Conservation (phyloP, 306 rosid species). For the Castanea sativa region DNA sequence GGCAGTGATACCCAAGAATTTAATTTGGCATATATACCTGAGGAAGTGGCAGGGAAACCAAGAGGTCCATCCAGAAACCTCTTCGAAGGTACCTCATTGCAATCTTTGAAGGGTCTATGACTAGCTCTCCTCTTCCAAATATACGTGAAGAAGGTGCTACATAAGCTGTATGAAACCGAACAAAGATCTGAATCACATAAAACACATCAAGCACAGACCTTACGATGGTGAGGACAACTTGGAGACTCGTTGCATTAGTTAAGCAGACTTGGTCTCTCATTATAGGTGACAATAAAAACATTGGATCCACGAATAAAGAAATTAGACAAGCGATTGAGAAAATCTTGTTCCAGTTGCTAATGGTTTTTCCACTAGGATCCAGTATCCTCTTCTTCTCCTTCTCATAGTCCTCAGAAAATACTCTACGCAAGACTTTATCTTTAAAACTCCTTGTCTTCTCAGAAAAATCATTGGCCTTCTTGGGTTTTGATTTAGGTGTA, state of each 20-base stretch:
- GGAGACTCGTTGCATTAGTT: too few species aligned
- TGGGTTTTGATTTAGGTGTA: too few species aligned
- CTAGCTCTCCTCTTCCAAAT: slow-evolving; percentile 63
- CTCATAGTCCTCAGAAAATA: slow-evolving; percentile 55
- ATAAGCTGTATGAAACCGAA: slow-evolving; percentile 51
- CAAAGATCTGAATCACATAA: slow-evolving; percentile 31
- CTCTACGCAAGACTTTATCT: slow-evolving; percentile 44
- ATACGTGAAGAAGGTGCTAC: slow-evolving; percentile 58
- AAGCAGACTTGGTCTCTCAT: not conserved
- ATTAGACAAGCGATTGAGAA: slow-evolving; percentile 44
- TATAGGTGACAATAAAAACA: slow-evolving; percentile 45
- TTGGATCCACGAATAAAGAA: slow-evolving; percentile 55
- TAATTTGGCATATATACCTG: slow-evolving; percentile 16
- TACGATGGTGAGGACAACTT: too few species aligned
- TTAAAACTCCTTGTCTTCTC: slow-evolving; percentile 29
- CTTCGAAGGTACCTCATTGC: slow-evolving; percentile 44
- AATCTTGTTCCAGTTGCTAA: slow-evolving; percentile 51
- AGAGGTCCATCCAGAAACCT: slow-evolving; percentile 45
- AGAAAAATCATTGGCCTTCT: not conserved
- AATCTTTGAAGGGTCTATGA: slow-evolving; percentile 44
- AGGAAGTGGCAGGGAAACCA: slow-evolving; percentile 56
- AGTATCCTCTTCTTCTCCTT: slow-evolving; percentile 35
- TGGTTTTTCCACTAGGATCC: slow-evolving; percentile 52
- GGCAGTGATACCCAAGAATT: not conserved
- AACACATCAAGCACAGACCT: too few species aligned